Percentiles rank a stretch among this genome's conserved stretches.
Evolutionary conservation across 495 filamentous ascomycete genomes (phyloP).

Genomic region (Collariella sp.): DNA sequence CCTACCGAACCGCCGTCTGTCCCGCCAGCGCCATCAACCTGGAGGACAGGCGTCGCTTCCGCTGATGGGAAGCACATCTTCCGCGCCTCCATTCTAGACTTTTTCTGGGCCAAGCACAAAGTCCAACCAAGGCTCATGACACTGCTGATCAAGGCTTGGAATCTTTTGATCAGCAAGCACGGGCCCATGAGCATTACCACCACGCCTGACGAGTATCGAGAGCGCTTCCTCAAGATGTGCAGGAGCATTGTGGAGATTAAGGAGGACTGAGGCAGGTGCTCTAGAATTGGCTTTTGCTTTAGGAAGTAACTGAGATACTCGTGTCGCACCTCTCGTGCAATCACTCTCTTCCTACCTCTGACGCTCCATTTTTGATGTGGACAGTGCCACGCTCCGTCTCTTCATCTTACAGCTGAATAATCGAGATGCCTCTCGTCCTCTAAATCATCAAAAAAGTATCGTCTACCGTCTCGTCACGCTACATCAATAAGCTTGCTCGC

Average conservation of each 20-base stretch:
- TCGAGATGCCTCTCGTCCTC: no score
- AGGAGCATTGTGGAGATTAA: slow-evolving; percentile 45
- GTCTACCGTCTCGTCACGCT: no score
- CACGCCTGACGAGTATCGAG: slow-evolving; percentile 53
- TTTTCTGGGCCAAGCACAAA: slow-evolving; percentile 66
- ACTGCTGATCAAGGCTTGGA: slow-evolving; percentile 51
- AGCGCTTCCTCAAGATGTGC: slow-evolving; percentile 57
- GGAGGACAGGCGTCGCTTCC: slow-evolving; percentile 49
- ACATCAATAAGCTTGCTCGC: no score
- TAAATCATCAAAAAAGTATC: no score
- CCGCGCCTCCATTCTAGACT: slow-evolving; percentile 54
- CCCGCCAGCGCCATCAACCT: slow-evolving; percentile 34
- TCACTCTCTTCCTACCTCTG: no score
- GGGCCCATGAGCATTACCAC: slow-evolving; percentile 68
- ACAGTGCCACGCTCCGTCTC: no score
- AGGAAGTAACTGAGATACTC: no score
- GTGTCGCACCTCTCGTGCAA: no score
- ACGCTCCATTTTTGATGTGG: no score
- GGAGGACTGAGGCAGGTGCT: slow-evolving; percentile 12
- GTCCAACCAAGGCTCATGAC: slow-evolving; percentile 54
- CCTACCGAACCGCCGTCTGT: slow-evolving; percentile 22
- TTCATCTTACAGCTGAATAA: no score
- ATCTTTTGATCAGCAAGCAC: slow-evolving; percentile 42
- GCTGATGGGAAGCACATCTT: slow-evolving; percentile 57
- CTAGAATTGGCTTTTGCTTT: no score